Conservation (phyloP, 2,329 filamentous ascomycete genomes). For the Venturia carpophila region DNA sequence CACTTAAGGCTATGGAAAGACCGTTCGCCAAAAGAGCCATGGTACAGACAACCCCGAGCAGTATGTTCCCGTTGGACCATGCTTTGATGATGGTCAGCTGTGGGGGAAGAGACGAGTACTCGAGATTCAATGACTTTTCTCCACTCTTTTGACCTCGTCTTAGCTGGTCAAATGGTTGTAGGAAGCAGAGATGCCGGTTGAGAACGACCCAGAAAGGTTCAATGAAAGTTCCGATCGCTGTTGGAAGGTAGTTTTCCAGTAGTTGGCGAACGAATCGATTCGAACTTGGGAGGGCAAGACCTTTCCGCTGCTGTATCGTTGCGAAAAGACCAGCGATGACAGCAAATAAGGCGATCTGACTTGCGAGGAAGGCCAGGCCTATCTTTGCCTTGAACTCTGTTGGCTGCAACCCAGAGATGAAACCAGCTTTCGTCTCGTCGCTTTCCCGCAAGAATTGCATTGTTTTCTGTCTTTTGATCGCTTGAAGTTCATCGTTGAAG, state of each 20-base stretch:
- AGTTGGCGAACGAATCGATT: constrained; percentile 35
- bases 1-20: constrained; percentile 45
- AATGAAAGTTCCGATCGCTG: constrained; percentile 45
- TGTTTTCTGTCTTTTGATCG: not conserved
- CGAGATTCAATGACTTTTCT: constrained; percentile 31
- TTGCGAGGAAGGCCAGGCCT: constrained; percentile 21
- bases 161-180: constrained; percentile 49
- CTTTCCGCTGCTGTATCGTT: constrained; percentile 16
- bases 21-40: constrained; percentile 47
- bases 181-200: constrained; percentile 45
- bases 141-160: constrained; percentile 33
- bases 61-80: constrained; percentile 36
- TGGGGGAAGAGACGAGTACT: constrained; percentile 50
- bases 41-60: constrained; percentile 41
- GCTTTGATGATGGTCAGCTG: constrained; percentile 45
- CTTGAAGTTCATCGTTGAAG: not conserved
- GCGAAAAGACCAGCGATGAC: constrained; percentile 22
- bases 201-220: constrained; percentile 52
- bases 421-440: constrained; percentile 4
- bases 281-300: constrained; percentile 33
- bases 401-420: constrained; percentile 25
- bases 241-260: constrained; percentile 46
- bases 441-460: not conserved
- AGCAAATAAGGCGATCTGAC: constrained; percentile 19
- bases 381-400: constrained; percentile 23